Percentiles rank a stretch among this genome's conserved stretches.
phyloP scores from a whole-genome alignment of 2,329 filamentous ascomycete species.

The Colletotrichum lentis region DNA sequence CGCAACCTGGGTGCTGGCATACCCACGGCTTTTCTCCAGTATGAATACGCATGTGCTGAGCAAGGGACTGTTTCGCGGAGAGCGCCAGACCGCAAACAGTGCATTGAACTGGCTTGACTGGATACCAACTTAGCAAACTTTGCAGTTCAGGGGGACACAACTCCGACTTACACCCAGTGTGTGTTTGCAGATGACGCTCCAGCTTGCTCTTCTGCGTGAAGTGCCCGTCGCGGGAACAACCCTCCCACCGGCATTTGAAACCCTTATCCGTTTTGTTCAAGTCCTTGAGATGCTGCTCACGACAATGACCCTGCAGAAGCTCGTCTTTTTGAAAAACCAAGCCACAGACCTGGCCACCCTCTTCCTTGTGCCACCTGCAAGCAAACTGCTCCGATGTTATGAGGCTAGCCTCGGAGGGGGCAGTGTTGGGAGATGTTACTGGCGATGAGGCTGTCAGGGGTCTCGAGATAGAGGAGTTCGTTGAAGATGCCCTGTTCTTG shows the following conservation, averaged over 20 bases:
- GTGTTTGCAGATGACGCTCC: constrained; percentile 70
- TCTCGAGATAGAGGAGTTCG: not conserved
- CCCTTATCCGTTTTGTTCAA: constrained; percentile 51
- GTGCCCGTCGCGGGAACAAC: constrained; percentile 61
- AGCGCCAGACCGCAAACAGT: constrained; percentile 64
- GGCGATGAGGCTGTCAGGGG: constrained; percentile 10
- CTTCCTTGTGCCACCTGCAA: constrained; percentile 47
- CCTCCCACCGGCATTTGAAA: constrained; percentile 65
- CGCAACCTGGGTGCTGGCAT: constrained; percentile 60
- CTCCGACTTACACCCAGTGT: constrained; percentile 66
- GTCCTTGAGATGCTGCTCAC: constrained; percentile 57
- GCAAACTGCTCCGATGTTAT: constrained; percentile 39
- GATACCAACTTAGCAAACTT: constrained; percentile 41
- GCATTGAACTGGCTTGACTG: constrained; percentile 69
- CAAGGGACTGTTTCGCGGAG: constrained; percentile 72
- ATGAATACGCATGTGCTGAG: constrained; percentile 73
- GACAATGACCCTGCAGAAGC: constrained; percentile 64
- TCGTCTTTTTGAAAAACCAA: constrained; percentile 54
- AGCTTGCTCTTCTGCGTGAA: constrained; percentile 70
- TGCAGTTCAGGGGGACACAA: constrained; percentile 2
- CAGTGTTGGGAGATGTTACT: not conserved
- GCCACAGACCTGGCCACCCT: constrained; percentile 45
- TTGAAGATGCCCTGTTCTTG: not conserved
- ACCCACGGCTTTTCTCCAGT: constrained; percentile 70
- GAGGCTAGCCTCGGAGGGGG: not conserved